phyloP scores from a whole-genome alignment of 495 filamentous ascomycete genomes.

The Aspergillus saccharolyticus region DNA sequence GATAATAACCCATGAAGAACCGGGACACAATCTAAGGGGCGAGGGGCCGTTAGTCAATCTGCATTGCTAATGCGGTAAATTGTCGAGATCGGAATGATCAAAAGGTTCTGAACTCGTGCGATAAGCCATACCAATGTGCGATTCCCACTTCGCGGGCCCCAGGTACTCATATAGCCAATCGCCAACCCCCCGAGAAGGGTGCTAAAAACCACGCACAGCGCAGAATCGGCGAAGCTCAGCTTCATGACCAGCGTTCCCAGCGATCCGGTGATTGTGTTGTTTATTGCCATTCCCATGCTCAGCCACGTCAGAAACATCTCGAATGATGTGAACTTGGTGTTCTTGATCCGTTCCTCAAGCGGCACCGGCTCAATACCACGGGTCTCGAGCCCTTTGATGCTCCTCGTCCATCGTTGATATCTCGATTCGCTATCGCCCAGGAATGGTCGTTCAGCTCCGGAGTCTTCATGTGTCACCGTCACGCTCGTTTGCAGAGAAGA shows the following conservation, averaged over 20 bases:
- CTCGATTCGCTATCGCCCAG: slow-evolving; percentile 18
- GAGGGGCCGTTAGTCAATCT: slow-evolving; percentile 9
- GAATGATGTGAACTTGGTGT: slow-evolving; percentile 34
- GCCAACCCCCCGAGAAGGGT: slow-evolving; percentile 51
- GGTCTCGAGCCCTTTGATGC: slow-evolving; percentile 53
- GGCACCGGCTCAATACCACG: slow-evolving; percentile 65
- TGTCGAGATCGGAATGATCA: background rate
- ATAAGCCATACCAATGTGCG: slow-evolving; percentile 55
- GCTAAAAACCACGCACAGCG: slow-evolving; percentile 61
- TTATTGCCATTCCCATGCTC: slow-evolving; percentile 65
- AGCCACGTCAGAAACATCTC: slow-evolving; percentile 71
- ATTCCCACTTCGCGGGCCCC: slow-evolving; percentile 66
- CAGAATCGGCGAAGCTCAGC: slow-evolving; percentile 61
- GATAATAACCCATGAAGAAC: slow-evolving; percentile 76
- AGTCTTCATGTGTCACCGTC: slow-evolving; percentile 18
- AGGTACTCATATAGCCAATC: slow-evolving; percentile 70
- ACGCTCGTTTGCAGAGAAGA: slow-evolving; percentile 18
- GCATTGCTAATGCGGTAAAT: background rate
- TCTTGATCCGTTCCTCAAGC: slow-evolving; percentile 43
- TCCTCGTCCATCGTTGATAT: slow-evolving; percentile 31
- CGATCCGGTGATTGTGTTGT: slow-evolving; percentile 66
- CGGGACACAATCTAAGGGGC: slow-evolving; percentile 55
- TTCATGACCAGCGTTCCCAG: slow-evolving; percentile 61
- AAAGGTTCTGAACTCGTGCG: background rate
- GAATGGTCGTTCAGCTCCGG: background rate